phyloP scores from a whole-genome alignment of 2,329 filamentous ascomycete species.

The Aureobasidium melanogenum region DNA sequence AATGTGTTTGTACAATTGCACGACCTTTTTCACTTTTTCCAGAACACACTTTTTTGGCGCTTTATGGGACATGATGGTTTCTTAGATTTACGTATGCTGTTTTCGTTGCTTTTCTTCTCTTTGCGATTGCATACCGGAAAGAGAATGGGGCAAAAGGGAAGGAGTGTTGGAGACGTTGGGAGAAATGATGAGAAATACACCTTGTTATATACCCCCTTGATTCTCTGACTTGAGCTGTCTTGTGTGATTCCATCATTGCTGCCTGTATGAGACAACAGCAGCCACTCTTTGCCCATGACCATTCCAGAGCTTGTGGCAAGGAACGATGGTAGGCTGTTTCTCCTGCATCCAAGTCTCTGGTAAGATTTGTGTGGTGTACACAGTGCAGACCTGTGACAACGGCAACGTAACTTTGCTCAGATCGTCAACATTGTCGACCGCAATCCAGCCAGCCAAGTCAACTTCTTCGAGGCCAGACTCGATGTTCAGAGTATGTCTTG shows the following conservation, averaged over 20 bases:
- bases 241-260: not conserved
- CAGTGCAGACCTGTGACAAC: not conserved
- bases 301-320: conserved; percentile 9
- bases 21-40: not conserved
- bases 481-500: not conserved
- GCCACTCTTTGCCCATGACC: not conserved
- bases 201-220: conserved; percentile 3
- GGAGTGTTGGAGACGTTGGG: not conserved
- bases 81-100: not conserved
- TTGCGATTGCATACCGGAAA: not conserved
- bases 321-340: conserved; percentile 1
- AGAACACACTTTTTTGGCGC: conserved; percentile 3
- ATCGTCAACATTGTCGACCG: not conserved
- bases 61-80: conserved; percentile 3
- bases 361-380: conserved; percentile 3
- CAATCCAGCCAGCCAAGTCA: not conserved
- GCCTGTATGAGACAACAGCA: conserved; percentile 6
- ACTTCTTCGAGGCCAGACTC: not conserved
- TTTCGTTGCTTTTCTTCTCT: not conserved
- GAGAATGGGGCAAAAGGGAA: not conserved
- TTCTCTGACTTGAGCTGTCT: not conserved
- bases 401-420: not conserved
- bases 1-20: not conserved
- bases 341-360: not conserved
- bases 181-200: conserved; percentile 1